Conservation (phyloP, 495 filamentous ascomycete genomes). For the Astrothelium subdiscretum region DNA sequence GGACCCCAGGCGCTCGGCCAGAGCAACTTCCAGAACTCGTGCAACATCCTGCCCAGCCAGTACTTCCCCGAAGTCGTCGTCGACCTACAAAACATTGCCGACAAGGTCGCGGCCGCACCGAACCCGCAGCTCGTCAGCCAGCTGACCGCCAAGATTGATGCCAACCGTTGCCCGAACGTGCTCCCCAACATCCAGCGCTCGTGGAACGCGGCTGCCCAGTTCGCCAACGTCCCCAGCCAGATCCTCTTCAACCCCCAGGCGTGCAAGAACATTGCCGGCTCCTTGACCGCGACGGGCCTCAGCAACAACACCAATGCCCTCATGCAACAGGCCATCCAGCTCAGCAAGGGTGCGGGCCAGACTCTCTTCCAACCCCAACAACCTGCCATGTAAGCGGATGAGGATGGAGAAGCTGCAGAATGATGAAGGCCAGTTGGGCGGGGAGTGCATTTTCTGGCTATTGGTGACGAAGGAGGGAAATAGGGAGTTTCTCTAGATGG, state of each 20-base stretch:
- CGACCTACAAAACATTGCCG: not conserved
- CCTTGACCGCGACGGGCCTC: not conserved
- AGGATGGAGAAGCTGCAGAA: not conserved
- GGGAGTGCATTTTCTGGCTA: not conserved
- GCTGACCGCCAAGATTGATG: not conserved
- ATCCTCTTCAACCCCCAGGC: slow-evolving; percentile 3
- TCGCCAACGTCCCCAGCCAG: slow-evolving; percentile 1
- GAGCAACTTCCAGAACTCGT: not conserved
- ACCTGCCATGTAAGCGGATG: not conserved
- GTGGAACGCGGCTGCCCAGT: not conserved
- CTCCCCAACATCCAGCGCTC: not conserved
- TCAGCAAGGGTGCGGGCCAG: not conserved
- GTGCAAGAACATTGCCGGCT: not conserved
- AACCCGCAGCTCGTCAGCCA: not conserved
- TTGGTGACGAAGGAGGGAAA: not conserved
- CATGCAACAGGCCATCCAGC: not conserved
- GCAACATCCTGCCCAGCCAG: not conserved
- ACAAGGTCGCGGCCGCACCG: not conserved
- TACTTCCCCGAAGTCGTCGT: not conserved
- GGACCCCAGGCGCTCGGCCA: not conserved
- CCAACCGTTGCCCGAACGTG: not conserved
- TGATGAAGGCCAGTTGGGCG: not conserved
- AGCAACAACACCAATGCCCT: slow-evolving; percentile 1
- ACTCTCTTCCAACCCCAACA: not conserved
- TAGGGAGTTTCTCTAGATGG: not conserved